Percentiles rank a stretch among this genome's conserved stretches.
These are phyloP conservation scores for Maudiozyma bulderi DNA, from an alignment of 805 yeast genomes.

Conservation along the genomic window DNA sequence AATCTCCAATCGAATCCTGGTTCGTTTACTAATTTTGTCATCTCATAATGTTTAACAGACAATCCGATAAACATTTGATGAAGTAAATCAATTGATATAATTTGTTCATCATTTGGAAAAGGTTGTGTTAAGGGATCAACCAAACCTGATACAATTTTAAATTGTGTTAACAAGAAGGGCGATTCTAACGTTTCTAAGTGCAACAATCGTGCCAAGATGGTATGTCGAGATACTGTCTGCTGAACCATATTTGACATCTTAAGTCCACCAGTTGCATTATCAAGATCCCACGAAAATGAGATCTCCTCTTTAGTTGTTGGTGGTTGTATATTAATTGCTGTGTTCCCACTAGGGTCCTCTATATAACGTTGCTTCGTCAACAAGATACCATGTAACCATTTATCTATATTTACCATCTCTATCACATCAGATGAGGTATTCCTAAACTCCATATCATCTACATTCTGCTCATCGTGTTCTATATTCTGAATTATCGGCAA, in stretches of 20 bases:
- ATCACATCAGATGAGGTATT: background rate
- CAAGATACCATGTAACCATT: background rate
- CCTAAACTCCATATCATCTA: background rate
- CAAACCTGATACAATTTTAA: conserved; percentile 29
- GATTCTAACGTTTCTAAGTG: conserved; percentile 7
- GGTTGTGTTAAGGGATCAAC: conserved; percentile 67
- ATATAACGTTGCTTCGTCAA: background rate
- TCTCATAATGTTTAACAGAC: conserved; percentile 18
- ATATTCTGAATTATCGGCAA: background rate
- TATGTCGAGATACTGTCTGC: conserved; percentile 19
- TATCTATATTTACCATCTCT: background rate
- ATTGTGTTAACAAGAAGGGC: conserved; percentile 18
- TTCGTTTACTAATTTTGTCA: background rate
- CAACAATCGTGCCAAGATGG: conserved; percentile 14
- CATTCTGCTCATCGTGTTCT: background rate
- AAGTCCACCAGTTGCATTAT: conserved; percentile 13
- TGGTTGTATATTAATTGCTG: background rate
- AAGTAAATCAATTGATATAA: conserved; percentile 47
- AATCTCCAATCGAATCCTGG: conserved; percentile 19
- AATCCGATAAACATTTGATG: conserved; percentile 44
- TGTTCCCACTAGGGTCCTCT: background rate
- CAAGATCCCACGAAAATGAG: conserved; percentile 11
- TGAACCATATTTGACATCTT: conserved; percentile 16
- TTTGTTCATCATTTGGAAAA: conserved; percentile 41
- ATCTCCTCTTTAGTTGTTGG: background rate